Percentiles rank a stretch among this genome's conserved stretches.
Conservation (phyloP, 1,284 basidiomycete species). For the Chiua sp. region DNA sequence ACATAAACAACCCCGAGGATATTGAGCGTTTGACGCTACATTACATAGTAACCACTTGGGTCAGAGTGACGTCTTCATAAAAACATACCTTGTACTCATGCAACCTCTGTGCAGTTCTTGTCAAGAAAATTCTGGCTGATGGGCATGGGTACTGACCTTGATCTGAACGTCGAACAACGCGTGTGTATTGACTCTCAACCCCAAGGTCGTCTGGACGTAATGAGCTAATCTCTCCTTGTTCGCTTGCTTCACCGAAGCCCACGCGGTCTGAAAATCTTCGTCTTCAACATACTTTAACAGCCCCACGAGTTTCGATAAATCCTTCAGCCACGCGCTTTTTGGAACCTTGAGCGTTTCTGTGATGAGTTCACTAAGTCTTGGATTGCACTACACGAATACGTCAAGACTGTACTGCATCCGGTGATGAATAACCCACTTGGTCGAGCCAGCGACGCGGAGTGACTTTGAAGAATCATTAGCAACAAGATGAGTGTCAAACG, state of each 20-base stretch:
- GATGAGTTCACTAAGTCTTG: slow-evolving; percentile 82
- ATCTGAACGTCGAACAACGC: slow-evolving; percentile 94
- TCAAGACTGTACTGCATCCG: slow-evolving; percentile 8
- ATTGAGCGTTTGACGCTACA: slow-evolving; percentile 82
- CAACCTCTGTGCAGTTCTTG: slow-evolving; percentile 54
- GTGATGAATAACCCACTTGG: slow-evolving; percentile 46
- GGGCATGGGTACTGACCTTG: slow-evolving; percentile 56
- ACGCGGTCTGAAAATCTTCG: slow-evolving; percentile 74
- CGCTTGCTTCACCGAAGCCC: slow-evolving; percentile 83
- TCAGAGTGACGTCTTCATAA: not conserved
- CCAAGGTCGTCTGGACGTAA: slow-evolving; percentile 77
- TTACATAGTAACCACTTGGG: not conserved
- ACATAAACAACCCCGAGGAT: slow-evolving; percentile 88
- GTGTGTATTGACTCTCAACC: slow-evolving; percentile 75
- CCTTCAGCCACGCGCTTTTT: slow-evolving; percentile 81
- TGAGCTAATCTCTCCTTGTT: slow-evolving; percentile 88
- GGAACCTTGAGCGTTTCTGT: slow-evolving; percentile 79
- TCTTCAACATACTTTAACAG: slow-evolving; percentile 74
- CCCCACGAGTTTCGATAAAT: slow-evolving; percentile 73
- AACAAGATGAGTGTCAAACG: slow-evolving; percentile 14
- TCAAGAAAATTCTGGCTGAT: not conserved
- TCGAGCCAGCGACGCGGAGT: slow-evolving; percentile 91
- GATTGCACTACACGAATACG: slow-evolving; percentile 72
- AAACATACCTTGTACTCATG: slow-evolving; percentile 83
- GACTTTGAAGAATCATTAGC: slow-evolving; percentile 48